phyloP scores from a whole-genome alignment of 2,329 filamentous ascomycete genomes.

The Seiridium unicorne region DNA sequence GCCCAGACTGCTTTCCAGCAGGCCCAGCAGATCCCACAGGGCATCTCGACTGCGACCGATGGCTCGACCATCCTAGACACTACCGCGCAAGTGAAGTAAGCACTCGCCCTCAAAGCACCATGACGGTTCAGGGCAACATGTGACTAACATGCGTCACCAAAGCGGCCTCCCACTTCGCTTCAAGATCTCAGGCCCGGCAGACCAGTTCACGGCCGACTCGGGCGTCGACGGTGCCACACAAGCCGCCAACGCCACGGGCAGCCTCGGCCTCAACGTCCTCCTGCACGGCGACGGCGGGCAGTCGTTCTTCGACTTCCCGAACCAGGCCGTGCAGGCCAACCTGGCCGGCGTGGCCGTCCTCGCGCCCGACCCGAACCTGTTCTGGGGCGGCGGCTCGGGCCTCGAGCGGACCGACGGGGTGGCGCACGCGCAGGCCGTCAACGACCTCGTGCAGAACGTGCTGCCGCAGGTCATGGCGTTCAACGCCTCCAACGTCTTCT shows the following conservation, averaged over 20 bases:
- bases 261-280: slow-evolving; percentile 54
- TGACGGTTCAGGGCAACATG: no score
- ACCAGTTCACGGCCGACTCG: slow-evolving; percentile 48
- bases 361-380: slow-evolving; percentile 52
- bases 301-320: slow-evolving; percentile 58
- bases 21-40: slow-evolving; percentile 28
- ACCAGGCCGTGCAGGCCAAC: slow-evolving; percentile 48
- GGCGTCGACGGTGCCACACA: slow-evolving; percentile 44
- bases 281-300: slow-evolving; percentile 60
- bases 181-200: slow-evolving; percentile 52
- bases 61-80: slow-evolving; percentile 55
- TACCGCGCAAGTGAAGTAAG: slow-evolving; percentile 52
- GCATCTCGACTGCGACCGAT: slow-evolving; percentile 45
- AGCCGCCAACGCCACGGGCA: slow-evolving; percentile 22
- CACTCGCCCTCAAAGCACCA: no score
- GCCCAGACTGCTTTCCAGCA: slow-evolving; percentile 22
- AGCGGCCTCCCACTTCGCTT: slow-evolving; percentile 50
- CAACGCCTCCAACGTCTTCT: slow-evolving; percentile 49
- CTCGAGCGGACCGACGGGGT: slow-evolving; percentile 54
- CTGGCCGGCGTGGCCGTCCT: slow-evolving; percentile 53
- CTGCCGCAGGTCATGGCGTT: slow-evolving; percentile 54
- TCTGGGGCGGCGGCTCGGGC: slow-evolving; percentile 56
- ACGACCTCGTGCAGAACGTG: slow-evolving; percentile 46
- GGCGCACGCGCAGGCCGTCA: slow-evolving; percentile 54
- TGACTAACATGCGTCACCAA: neutral